Conservation (phyloP, 495 filamentous ascomycete genomes). For the Penicillium cosmopolitanum region DNA sequence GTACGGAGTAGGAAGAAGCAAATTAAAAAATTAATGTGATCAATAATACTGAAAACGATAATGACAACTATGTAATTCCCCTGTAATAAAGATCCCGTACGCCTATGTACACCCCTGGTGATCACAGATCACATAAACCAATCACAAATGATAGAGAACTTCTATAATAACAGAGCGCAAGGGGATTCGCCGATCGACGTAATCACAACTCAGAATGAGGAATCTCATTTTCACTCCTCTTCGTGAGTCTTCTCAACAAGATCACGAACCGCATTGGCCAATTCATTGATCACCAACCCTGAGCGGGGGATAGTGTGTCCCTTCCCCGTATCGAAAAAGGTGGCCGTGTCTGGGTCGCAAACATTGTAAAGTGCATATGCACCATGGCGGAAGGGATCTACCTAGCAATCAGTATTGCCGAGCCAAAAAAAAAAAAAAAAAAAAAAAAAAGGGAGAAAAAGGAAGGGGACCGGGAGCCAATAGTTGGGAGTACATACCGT, state of each 20-base stretch:
- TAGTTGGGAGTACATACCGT: constrained; percentile 26
- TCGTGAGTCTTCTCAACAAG: constrained; percentile 18
- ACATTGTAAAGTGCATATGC: constrained; percentile 60
- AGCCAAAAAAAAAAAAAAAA: not conserved
- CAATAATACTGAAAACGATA: not conserved
- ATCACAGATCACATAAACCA: constrained; percentile 4
- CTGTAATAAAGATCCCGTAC: not conserved
- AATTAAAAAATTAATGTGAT: not conserved
- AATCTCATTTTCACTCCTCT: constrained; percentile 1
- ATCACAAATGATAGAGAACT: not conserved
- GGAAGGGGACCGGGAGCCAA: not conserved
- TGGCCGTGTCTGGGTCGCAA: constrained; percentile 52
- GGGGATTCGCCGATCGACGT: not conserved
- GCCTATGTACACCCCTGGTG: not conserved
- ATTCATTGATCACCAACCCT: constrained; percentile 32
- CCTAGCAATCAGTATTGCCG: not conserved
- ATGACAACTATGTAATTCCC: not conserved
- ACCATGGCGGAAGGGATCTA: constrained; percentile 56
- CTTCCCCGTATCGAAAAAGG: constrained; percentile 59
- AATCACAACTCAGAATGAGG: not conserved
- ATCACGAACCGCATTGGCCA: constrained; percentile 30
- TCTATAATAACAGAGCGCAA: not conserved
- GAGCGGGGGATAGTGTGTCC: constrained; percentile 61
- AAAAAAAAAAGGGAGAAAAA: not conserved
- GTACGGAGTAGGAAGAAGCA: not conserved